Conservation (phyloP, 2,329 filamentous ascomycete species). For the Stenocarpella maydis region DNA sequence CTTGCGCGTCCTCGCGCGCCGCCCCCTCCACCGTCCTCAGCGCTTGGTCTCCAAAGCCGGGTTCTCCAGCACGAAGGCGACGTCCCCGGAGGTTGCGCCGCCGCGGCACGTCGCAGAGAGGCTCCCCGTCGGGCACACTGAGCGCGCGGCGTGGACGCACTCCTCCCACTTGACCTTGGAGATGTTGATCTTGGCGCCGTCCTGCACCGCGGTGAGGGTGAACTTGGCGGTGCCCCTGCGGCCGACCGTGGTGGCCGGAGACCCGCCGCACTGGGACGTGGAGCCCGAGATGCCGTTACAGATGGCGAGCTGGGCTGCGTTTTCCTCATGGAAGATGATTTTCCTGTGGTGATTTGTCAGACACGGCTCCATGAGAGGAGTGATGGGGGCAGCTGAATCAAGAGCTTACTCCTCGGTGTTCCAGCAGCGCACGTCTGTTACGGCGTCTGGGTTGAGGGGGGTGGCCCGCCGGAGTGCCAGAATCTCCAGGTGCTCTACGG, state of each 20-base stretch:
- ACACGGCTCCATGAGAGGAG: background rate
- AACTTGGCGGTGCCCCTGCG: constrained; percentile 58
- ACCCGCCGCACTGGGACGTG: constrained; percentile 53
- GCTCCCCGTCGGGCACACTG: constrained; percentile 59
- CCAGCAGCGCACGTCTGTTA: constrained; percentile 51
- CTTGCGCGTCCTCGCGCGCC: no score
- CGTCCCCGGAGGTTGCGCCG: constrained; percentile 55
- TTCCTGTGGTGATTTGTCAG: constrained; percentile 42
- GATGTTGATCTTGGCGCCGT: constrained; percentile 60
- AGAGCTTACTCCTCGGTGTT: constrained; percentile 50
- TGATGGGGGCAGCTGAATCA: background rate
- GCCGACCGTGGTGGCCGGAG: constrained; percentile 54
- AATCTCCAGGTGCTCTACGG: constrained; percentile 52
- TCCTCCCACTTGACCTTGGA: constrained; percentile 61
- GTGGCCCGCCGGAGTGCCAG: constrained; percentile 50
- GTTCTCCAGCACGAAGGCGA: constrained; percentile 51
- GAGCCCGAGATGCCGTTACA: constrained; percentile 60
- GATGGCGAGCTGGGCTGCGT: constrained; percentile 69
- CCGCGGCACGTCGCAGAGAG: constrained; percentile 56
- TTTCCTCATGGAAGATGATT: constrained; percentile 60
- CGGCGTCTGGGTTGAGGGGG: constrained; percentile 50
- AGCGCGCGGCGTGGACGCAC: constrained; percentile 61
- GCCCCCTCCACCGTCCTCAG: background rate
- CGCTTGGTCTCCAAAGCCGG: constrained; percentile 33
- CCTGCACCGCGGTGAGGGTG: constrained; percentile 50